Base-by-base conservation (phyloP, 208 protist genomes). In the Leishmania martiniquensis region DNA sequence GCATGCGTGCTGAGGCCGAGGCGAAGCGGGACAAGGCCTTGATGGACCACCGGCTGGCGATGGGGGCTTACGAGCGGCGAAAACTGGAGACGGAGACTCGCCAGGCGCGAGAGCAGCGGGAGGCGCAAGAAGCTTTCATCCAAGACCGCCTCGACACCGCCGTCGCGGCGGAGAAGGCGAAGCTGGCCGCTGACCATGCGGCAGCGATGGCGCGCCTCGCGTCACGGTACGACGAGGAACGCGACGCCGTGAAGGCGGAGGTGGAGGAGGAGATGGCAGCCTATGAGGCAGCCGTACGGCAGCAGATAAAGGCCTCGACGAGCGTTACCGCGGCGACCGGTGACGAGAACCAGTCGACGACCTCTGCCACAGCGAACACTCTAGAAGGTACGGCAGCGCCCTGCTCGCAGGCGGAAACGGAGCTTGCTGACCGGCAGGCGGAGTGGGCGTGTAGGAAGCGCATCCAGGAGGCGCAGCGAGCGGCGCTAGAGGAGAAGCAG, bases 251-350 rank as follows among this genome's bases (percentile, higher is more conserved):
- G 59, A 77, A 82, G 65, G 86, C 76, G 1, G 88, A 91, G 84
- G 83, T 93, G 34, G 88, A 93, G 25, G 85, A 93, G 69, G 89
- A 95, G 75, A 86, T 93, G 57, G 32, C 59, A 20, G 84, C 86
- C 51, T 92, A 90, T 70, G 86, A 87, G 68, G 54, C 63, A 29
- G 79, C 79, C 17, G 80, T 89, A 72, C 75, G 70, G 32, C 44
- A 84, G 72, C 78, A 84, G 37, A 81, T 90, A 1, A 77, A 82
- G 52, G 44, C 51, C 12, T 54, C 75, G 0, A 66, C 75, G 34
- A 42, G 25, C 13, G 20, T 32, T 9, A 59, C 52, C 17, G 52
- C 17, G n/a, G n/a, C 47, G n/a, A 7, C 52, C 44, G 70, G 37
- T 37, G 25, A 39, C 6, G 57, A 57, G 25, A 17, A 0, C 20